These are phyloP conservation scores for Colletotrichum destructivum DNA, from an alignment of 2,329 filamentous ascomycete genomes.

Conservation along the genomic window DNA sequence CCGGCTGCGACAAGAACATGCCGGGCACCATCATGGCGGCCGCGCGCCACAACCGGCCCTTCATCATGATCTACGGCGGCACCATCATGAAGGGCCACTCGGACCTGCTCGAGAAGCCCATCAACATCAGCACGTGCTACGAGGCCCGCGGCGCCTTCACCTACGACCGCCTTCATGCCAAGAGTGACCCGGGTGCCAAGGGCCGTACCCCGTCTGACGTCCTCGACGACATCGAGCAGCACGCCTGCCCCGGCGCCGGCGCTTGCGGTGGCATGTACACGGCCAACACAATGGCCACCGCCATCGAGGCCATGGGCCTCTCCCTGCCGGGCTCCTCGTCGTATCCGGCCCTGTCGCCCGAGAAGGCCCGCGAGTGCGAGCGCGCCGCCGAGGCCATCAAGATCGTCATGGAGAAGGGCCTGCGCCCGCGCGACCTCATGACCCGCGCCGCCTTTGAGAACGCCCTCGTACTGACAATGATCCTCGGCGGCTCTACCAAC, in stretches of 20 bases:
- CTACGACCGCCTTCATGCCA: slow-evolving; percentile 83
- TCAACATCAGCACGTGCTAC: slow-evolving; percentile 92
- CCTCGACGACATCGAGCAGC: slow-evolving; percentile 84
- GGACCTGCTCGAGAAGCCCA: slow-evolving; percentile 78
- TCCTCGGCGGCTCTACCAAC: slow-evolving; percentile 91
- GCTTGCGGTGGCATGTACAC: slow-evolving; percentile 93
- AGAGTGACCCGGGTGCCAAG: slow-evolving; percentile 71
- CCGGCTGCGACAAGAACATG: slow-evolving; percentile 99
- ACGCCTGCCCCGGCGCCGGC: slow-evolving; percentile 78
- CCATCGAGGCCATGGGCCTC: slow-evolving; percentile 90
- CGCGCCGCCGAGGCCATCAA: slow-evolving; percentile 85
- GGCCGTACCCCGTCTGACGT: slow-evolving; percentile 83
- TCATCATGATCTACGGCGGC: slow-evolving; percentile 95
- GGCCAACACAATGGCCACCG: slow-evolving; percentile 93
- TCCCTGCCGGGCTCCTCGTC: slow-evolving; percentile 87
- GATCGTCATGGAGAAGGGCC: slow-evolving; percentile 85
- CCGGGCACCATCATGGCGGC: slow-evolving; percentile 93
- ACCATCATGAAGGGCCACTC: slow-evolving; percentile 92
- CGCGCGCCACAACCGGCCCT: slow-evolving; percentile 90
- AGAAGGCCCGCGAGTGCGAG: slow-evolving; percentile 89
- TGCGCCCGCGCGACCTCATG: slow-evolving; percentile 84
- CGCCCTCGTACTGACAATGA: slow-evolving; percentile 91
- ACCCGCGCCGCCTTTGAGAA: slow-evolving; percentile 89
- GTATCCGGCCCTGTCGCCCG: slow-evolving; percentile 83
- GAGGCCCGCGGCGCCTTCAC: slow-evolving; percentile 88